Evolutionary conservation across 164 flowering plant species (phyloP).

Genomic region (Brasenia schreberi): DNA sequence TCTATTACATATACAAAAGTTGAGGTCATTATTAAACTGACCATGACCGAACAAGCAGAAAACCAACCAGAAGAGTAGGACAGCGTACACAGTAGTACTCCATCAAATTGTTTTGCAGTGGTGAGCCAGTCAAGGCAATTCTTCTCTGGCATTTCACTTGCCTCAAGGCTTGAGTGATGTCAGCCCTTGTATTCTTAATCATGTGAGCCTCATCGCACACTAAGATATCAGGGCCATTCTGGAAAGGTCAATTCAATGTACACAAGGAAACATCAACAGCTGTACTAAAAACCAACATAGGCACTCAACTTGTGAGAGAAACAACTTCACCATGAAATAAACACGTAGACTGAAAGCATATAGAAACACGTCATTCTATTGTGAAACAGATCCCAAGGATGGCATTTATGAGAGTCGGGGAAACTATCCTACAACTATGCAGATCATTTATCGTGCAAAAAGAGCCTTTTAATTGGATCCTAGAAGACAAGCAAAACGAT

Average conservation of each 20-base stretch:
- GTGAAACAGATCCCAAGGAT: too few relatives aligned
- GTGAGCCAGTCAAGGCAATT: slow-evolving; percentile 97
- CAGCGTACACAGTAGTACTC: slow-evolving; percentile 92
- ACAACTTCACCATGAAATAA: too few relatives aligned
- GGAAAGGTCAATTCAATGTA: slow-evolving; percentile 2
- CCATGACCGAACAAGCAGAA: not conserved
- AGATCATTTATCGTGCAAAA: too few relatives aligned
- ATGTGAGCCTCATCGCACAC: slow-evolving; percentile 98
- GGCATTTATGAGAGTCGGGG: too few relatives aligned
- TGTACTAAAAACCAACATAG: too few relatives aligned
- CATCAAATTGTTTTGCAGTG: slow-evolving; percentile 97
- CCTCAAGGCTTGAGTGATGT: slow-evolving; percentile 79
- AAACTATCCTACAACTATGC: too few relatives aligned
- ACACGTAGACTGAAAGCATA: too few relatives aligned
- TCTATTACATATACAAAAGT: slow-evolving; percentile 33
- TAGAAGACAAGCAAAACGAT: too few relatives aligned
- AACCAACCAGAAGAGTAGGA: not conserved
- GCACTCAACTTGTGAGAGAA: too few relatives aligned
- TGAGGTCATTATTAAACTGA: not conserved
- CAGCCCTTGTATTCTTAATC: slow-evolving; percentile 90
- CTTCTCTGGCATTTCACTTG: slow-evolving; percentile 92
- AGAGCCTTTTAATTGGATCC: too few relatives aligned
- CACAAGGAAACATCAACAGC: too few relatives aligned
- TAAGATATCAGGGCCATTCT: slow-evolving; percentile 97
- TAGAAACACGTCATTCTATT: too few relatives aligned